These are phyloP conservation scores for Hymenoscyphus linearis DNA, from an alignment of 2,329 filamentous ascomycete genomes.

Conservation along the genomic window DNA sequence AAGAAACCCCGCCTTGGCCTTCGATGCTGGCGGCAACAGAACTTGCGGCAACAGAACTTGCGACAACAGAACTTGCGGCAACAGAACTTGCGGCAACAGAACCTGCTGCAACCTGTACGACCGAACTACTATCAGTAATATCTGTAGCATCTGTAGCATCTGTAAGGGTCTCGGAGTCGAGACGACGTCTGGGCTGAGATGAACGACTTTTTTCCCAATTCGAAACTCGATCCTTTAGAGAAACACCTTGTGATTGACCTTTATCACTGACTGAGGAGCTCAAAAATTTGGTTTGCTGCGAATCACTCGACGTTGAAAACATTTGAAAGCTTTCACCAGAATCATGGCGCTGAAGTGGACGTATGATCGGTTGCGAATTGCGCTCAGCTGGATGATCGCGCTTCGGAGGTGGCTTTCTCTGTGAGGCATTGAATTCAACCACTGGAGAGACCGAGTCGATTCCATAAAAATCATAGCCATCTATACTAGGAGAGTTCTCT, in stretches of 20 bases:
- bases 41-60: constrained; percentile 7
- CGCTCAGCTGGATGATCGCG: constrained; percentile 29
- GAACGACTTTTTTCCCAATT: constrained; percentile 29
- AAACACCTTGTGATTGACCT: constrained; percentile 1
- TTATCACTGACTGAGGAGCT: constrained; percentile 33
- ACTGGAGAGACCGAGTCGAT: constrained; percentile 46
- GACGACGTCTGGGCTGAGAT: constrained; percentile 15
- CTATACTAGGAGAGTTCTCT: constrained; percentile 30
- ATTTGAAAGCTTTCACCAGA: constrained; percentile 56
- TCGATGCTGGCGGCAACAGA: constrained; percentile 8
- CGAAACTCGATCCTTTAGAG: constrained; percentile 24
- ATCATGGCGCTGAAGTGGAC: constrained; percentile 42
- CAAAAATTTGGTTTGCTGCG: constrained; percentile 36
- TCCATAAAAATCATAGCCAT: constrained; percentile 63
- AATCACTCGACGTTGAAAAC: constrained; percentile 52
- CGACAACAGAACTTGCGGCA: constrained; percentile 9
- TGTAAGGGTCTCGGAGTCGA: constrained; percentile 21
- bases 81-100: constrained; percentile 10
- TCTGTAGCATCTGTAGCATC: constrained; percentile 1
- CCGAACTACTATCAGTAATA: constrained; percentile 11
- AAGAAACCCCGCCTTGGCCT: constrained; percentile 7
- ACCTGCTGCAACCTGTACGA: constrained; percentile 7
- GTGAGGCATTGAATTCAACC: constrained; percentile 46
- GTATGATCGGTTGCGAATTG: background rate
- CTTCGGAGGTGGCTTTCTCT: constrained; percentile 36